Conservation (phyloP, 2,329 filamentous ascomycete species). For the Madurella mycetomatis region DNA sequence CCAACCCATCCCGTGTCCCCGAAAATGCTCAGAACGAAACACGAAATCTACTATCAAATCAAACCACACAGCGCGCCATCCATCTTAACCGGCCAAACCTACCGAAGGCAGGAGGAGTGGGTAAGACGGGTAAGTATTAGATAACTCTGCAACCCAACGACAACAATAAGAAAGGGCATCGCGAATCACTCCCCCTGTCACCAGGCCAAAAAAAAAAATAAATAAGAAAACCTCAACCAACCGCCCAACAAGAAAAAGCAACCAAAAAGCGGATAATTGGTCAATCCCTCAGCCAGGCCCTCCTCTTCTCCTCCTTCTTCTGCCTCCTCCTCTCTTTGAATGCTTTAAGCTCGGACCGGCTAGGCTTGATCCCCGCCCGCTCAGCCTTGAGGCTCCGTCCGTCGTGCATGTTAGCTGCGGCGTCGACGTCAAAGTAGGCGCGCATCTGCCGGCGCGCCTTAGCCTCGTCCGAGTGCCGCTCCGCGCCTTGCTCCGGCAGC, state of each 20-base stretch:
- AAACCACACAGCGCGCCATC: not conserved
- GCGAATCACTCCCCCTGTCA: not conserved
- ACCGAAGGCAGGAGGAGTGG: not conserved
- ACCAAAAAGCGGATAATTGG: not conserved
- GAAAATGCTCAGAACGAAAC: constrained; percentile 13
- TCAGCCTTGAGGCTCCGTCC: constrained; percentile 90
- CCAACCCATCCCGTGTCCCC: constrained; percentile 3
- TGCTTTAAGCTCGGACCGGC: constrained; percentile 79
- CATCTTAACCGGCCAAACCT: not conserved
- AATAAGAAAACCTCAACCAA: not conserved
- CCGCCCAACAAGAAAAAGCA: not conserved
- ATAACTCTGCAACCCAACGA: not conserved
- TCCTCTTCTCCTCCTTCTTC: constrained; percentile 89
- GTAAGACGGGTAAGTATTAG: not conserved
- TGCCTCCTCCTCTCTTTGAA: constrained; percentile 87
- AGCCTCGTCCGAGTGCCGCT: constrained; percentile 79
- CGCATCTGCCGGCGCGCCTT: constrained; percentile 87
- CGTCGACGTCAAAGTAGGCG: constrained; percentile 93
- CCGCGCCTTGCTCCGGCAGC: constrained; percentile 59
- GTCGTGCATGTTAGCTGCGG: constrained; percentile 84
- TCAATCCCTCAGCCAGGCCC: constrained; percentile 87
- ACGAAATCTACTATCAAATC: not conserved
- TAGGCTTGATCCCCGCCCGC: constrained; percentile 76
- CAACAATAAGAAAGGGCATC: not conserved
- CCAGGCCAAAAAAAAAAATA: not conserved